phyloP scores from a whole-genome alignment of 352 stramenopile species.

The Phytophthora vignae region DNA sequence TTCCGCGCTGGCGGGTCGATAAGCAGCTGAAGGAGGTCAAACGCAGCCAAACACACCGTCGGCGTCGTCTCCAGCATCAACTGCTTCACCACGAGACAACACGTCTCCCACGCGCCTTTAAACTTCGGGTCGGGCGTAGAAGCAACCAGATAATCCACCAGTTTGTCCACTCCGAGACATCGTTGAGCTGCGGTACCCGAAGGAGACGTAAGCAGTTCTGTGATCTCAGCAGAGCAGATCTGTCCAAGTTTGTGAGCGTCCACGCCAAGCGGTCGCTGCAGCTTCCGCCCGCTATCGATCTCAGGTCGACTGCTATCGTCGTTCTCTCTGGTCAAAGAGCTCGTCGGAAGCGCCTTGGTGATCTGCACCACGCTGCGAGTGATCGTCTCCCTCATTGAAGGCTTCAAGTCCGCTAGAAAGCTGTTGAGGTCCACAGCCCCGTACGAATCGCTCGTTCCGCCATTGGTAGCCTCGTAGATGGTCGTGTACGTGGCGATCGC shows the following conservation, averaged over 20 bases:
- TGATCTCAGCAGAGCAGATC: constrained; percentile 65
- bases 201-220: constrained; percentile 50
- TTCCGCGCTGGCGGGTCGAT: constrained; percentile 48
- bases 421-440: constrained; percentile 63
- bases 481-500: constrained; percentile 71
- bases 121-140: constrained; percentile 45
- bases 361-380: constrained; percentile 79
- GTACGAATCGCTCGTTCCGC: constrained; percentile 40
- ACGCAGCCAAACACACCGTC: constrained; percentile 57
- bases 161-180: constrained; percentile 63
- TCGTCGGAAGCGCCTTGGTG: constrained; percentile 44
- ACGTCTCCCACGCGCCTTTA: constrained; percentile 78
- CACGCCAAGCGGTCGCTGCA: constrained; percentile 58
- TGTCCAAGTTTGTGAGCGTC: constrained; percentile 68
- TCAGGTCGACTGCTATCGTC: constrained; percentile 39
- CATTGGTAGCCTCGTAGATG: constrained; percentile 79
- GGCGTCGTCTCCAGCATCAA: constrained; percentile 61
- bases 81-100: constrained; percentile 73
- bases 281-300: constrained; percentile 57
- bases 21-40: constrained; percentile 67
- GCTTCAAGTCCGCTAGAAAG: constrained; percentile 71
- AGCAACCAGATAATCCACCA: constrained; percentile 53
- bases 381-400: constrained; percentile 76
- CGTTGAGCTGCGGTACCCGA: constrained; percentile 47
- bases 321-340: constrained; percentile 14